phyloP scores from a whole-genome alignment of 495 filamentous ascomycete genomes.

The Paragyromitra xinjiangensis region DNA sequence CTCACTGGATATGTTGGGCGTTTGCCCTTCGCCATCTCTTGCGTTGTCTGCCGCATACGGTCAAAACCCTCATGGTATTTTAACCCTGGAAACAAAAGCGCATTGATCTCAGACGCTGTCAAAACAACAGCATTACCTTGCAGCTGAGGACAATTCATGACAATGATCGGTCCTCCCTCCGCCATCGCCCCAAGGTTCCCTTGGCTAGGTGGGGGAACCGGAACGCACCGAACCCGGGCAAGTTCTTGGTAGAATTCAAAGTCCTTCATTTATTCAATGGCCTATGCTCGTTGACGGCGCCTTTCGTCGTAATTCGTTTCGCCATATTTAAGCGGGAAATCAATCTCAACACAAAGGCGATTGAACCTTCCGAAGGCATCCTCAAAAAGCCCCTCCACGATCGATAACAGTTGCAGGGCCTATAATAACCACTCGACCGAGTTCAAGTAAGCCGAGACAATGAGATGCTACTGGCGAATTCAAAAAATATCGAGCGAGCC shows the following conservation, averaged over 20 bases:
- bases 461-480: background rate
- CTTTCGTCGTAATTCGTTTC: background rate
- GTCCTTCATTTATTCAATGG: background rate
- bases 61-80: background rate
- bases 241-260: background rate
- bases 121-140: background rate
- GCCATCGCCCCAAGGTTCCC: background rate
- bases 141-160: background rate
- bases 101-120: background rate
- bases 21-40: background rate
- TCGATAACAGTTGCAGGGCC: constrained; percentile 4
- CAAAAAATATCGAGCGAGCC: background rate
- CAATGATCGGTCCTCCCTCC: background rate
- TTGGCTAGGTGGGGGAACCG: background rate
- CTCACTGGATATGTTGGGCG: background rate
- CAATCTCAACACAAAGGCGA: background rate
- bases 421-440: constrained; percentile 18
- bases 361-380: background rate
- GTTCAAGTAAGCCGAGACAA: constrained; percentile 1
- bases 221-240: background rate
- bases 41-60: background rate
- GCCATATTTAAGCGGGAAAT: background rate
- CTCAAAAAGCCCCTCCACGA: background rate
- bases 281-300: background rate
- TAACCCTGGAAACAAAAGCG: background rate